Evolutionary conservation across 2,329 filamentous ascomycete genomes (phyloP), one percentile per base, ranked within the genome.

Genomic region (Curvularia sp.): DNA sequence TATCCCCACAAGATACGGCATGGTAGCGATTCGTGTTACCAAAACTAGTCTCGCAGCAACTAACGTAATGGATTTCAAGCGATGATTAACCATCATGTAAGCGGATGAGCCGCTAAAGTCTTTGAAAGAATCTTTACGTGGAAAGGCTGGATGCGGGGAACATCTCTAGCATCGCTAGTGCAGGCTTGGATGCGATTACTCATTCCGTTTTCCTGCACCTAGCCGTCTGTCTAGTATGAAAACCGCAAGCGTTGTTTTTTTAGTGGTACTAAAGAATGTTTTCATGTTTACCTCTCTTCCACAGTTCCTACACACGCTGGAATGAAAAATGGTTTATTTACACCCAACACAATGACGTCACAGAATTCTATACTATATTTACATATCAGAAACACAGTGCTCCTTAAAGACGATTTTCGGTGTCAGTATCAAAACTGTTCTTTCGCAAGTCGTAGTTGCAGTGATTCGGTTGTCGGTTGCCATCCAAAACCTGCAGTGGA

Each of bases 371-470:
- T 8, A 15, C n/a, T 24, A 24, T 24, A 4, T 7, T 18, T 38
- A 12, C 18, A 18, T 1, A 5, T 38, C 5, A 18, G 15, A 5
- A 5, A 26, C 8, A 24, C 22, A 43, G 8, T 12, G 1, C 41
- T 26, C 8, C 13, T 9, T 38, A 38, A 7, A 18, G 3, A 2
- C 64, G 62, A 8, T 63, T 56, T 20, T 68, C 64, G 1, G 59
- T 62, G 48, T 65, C 65, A 10, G 67, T 59, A 52, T 67, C 57
- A 33, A 68, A 61, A 22, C n/a, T 33, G 26, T 55, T 18, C 57
- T 60, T 10, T 28, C 65, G 66, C 9, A 64, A 67, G 43, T 71
- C 61, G 22, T 48, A 68, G 26, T 66, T 49, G 15, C 66, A 67
- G 6, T 49, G 9, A 5, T 65, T 65, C 13, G 67, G 13, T n/a